Conservation (phyloP, 306 rosid species). For the Cicer pinnatifidum region DNA sequence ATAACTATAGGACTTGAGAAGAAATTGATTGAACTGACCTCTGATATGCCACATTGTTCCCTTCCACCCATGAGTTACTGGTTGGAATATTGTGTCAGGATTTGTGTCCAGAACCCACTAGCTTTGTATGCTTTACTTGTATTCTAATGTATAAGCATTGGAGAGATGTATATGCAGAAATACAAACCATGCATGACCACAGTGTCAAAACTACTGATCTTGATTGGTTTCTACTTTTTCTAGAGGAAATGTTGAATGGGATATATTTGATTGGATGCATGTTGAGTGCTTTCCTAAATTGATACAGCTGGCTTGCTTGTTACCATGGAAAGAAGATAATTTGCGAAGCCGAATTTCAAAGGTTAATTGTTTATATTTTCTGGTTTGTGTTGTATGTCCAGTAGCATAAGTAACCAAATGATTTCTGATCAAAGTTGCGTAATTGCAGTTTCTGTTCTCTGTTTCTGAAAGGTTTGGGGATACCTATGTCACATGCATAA, state of each 20-base stretch:
- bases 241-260: slow-evolving; percentile 80
- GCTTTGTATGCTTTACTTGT: neutral
- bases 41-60: slow-evolving; percentile 21
- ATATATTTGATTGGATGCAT: slow-evolving; percentile 94
- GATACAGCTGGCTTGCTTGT: slow-evolving; percentile 77
- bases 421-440: slow-evolving; percentile 43
- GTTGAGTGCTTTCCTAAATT: slow-evolving; percentile 84
- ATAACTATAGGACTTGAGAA: slow-evolving; percentile 35
- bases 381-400: slow-evolving; percentile 21
- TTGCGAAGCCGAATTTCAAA: slow-evolving; percentile 75
- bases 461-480: slow-evolving; percentile 84
- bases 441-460: slow-evolving; percentile 83
- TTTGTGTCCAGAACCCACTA: slow-evolving; percentile 17
- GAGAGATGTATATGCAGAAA: slow-evolving; percentile 11
- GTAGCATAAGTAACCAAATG: slow-evolving; percentile 36
- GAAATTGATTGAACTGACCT: slow-evolving; percentile 33
- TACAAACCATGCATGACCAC: neutral
- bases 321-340: slow-evolving; percentile 88
- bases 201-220: slow-evolving; percentile 36
- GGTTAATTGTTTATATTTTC: slow-evolving; percentile 52
- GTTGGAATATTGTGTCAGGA: slow-evolving; percentile 30
- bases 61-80: slow-evolving; percentile 14
- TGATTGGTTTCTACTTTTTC: slow-evolving; percentile 45
- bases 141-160: slow-evolving; percentile 18
- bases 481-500: slow-evolving; percentile 74